Conservation (phyloP, 768 basidiomycete genomes). For the Exsudoporus frostii region DNA sequence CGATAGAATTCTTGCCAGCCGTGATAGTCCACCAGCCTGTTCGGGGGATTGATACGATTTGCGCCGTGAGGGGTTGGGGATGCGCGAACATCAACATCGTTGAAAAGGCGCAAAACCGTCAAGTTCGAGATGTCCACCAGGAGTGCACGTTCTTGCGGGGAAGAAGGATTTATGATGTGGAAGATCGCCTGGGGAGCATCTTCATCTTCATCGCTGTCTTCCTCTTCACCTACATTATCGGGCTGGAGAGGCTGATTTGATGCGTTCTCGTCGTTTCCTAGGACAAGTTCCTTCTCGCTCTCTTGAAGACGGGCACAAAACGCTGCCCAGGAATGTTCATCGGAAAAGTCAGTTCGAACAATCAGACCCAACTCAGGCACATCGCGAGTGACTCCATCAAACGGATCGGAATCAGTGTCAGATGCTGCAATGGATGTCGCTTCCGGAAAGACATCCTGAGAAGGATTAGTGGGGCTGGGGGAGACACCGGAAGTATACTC, state of each 20-base stretch:
- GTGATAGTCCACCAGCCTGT: constrained; percentile 57
- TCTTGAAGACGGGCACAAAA: constrained; percentile 51
- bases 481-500: background rate
- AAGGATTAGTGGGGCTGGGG: background rate
- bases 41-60: constrained; percentile 46
- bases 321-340: constrained; percentile 61
- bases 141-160: constrained; percentile 37
- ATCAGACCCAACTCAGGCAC: constrained; percentile 56
- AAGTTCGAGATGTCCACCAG: constrained; percentile 61
- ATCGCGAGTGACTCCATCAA: constrained; percentile 46
- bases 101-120: constrained; percentile 61
- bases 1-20: constrained; percentile 74
- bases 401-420: constrained; percentile 48
- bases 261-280: constrained; percentile 17
- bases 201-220: constrained; percentile 27
- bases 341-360: constrained; percentile 69
- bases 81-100: constrained; percentile 63
- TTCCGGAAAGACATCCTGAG: constrained; percentile 15
- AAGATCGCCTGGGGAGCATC: constrained; percentile 45
- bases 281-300: constrained; percentile 55
- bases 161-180: constrained; percentile 47
- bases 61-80: constrained; percentile 47
- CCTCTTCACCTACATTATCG: constrained; percentile 20
- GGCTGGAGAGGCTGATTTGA: constrained; percentile 14
- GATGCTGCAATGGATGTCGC: constrained; percentile 23